Conservation (phyloP, 2,329 filamentous ascomycete genomes). For the Onygenales sp. region DNA sequence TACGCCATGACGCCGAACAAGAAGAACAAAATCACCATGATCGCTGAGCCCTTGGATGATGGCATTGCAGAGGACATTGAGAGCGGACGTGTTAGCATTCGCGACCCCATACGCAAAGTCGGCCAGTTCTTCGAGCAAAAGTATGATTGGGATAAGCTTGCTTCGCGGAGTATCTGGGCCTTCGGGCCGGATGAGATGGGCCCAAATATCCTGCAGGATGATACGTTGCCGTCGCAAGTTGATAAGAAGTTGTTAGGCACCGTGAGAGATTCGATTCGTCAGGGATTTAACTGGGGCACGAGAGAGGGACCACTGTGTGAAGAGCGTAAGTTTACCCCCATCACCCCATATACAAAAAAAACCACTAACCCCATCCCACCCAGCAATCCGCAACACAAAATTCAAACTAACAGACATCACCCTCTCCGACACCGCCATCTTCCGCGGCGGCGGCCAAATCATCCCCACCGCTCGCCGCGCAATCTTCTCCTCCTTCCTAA, state of each 20-base stretch:
- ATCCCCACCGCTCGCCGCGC: conserved; percentile 89
- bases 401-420: conserved; percentile 91
- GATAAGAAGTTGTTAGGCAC: conserved; percentile 83
- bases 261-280: conserved; percentile 84
- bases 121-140: conserved; percentile 96
- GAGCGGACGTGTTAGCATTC: conserved; percentile 78
- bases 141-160: conserved; percentile 93
- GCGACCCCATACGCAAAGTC: conserved; percentile 83
- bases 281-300: conserved; percentile 95
- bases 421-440: conserved; percentile 82
- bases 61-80: conserved; percentile 95
- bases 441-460: conserved; percentile 90
- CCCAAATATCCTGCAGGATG: conserved; percentile 92
- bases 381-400: conserved; percentile 92
- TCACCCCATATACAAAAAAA: background rate
- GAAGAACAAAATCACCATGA: conserved; percentile 98
- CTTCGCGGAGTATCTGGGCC: conserved; percentile 92
- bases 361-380: conserved; percentile 9
- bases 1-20: conserved; percentile 98
- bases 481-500: conserved; percentile 92
- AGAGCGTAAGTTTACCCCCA: conserved; percentile 61
- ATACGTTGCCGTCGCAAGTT: conserved; percentile 87
- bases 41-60: conserved; percentile 89
- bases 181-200: conserved; percentile 94
- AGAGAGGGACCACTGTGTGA: conserved; percentile 93